Conservation (phyloP, 2,329 filamentous ascomycete genomes). For the Pyricularia grisea region DNA sequence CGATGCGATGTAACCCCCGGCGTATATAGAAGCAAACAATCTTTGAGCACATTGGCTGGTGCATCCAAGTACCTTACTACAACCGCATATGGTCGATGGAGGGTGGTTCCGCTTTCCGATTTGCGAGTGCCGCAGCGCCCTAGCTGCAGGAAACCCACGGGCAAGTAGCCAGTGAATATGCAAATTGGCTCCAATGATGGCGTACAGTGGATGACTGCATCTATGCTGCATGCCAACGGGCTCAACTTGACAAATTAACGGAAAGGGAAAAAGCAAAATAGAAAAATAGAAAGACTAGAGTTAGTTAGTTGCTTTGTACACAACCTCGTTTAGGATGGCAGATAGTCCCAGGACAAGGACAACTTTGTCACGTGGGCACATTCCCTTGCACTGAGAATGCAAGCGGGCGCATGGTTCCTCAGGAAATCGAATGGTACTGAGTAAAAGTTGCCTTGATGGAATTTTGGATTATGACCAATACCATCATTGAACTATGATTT, state of each 20-base stretch:
- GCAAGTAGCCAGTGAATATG: not conserved
- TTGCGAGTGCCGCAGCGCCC: not conserved
- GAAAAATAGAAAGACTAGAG: not conserved
- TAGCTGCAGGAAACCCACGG: not conserved
- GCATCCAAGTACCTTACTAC: not conserved
- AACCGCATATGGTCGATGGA: not conserved
- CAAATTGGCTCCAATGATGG: not conserved
- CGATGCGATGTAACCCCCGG: slow-evolving; percentile 1
- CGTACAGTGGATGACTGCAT: not conserved
- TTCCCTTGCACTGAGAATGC: not conserved
- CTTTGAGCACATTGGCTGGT: not conserved
- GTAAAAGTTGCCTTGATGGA: not conserved
- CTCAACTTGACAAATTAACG: not conserved
- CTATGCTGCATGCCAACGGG: not conserved
- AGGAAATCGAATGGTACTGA: not conserved
- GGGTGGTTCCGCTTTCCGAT: slow-evolving; percentile 3
- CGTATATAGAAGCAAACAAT: not conserved
- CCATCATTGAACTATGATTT: not conserved
- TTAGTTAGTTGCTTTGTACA: not conserved
- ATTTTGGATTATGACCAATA: not conserved
- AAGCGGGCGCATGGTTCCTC: not conserved
- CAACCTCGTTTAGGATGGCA: not conserved
- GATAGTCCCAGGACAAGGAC: not conserved
- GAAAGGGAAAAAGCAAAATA: not conserved
- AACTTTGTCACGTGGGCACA: not conserved